Evolutionary conservation across 495 filamentous ascomycete genomes (phyloP).

Genomic region (Sordaria brevicollis): DNA sequence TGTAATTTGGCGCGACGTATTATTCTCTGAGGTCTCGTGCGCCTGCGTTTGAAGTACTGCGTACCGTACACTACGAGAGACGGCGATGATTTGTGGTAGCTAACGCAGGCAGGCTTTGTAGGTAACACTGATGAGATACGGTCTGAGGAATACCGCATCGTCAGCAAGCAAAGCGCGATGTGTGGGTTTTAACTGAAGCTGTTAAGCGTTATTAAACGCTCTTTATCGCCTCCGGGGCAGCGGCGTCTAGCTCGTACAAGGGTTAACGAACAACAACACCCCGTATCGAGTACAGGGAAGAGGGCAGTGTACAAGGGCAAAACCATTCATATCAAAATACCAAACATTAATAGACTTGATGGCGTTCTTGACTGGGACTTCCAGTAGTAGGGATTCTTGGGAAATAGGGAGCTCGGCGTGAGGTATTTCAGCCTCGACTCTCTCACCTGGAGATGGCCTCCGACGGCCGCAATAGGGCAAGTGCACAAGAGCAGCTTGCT

Average conservation of each 20-base stretch:
- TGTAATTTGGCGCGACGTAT: constrained; percentile 22
- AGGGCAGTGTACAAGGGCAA: background rate
- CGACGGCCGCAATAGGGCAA: background rate
- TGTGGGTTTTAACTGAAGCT: background rate
- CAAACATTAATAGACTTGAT: background rate
- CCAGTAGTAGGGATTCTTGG: background rate
- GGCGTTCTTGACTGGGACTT: background rate
- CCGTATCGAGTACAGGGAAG: background rate
- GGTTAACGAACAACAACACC: background rate
- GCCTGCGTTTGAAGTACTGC: background rate
- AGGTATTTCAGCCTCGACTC: background rate
- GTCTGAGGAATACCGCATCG: background rate
- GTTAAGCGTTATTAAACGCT: background rate
- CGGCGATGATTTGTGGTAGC: background rate
- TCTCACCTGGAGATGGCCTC: background rate
- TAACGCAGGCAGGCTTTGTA: background rate
- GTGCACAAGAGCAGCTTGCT: background rate
- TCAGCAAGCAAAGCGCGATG: background rate
- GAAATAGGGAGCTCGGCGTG: background rate
- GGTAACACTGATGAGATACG: background rate
- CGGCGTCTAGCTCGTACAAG: background rate
- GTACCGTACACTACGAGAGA: background rate
- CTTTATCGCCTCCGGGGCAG: background rate
- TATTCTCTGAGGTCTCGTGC: background rate
- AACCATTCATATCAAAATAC: background rate